A percentile compares a stretch with the other conserved stretches of the same genome.
Evolutionary conservation across 2,329 filamentous ascomycete genomes (phyloP).

Genomic region (Plenodomus lindquistii): DNA sequence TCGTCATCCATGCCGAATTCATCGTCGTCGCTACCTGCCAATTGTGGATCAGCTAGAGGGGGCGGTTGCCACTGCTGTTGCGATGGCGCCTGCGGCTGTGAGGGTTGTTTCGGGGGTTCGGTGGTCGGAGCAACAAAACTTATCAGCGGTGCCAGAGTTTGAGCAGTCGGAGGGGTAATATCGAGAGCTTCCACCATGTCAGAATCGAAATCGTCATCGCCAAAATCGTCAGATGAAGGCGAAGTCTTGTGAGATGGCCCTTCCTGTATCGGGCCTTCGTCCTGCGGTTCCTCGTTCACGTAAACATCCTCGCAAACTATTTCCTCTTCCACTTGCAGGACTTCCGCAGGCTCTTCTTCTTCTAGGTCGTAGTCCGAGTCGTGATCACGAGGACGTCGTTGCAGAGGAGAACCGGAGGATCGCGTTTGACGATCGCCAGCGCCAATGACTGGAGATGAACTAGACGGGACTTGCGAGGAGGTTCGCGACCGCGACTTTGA

Average conservation of each 20-base stretch:
- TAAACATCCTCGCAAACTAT: constrained; percentile 4
- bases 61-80: constrained; percentile 1
- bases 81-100: not conserved
- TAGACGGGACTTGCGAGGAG: constrained; percentile 45
- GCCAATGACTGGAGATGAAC: constrained; percentile 53
- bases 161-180: constrained; percentile 14
- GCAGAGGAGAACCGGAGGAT: constrained; percentile 36
- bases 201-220: constrained; percentile 40
- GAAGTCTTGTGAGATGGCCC: constrained; percentile 12
- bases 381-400: constrained; percentile 26
- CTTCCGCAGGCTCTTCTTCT: constrained; percentile 7
- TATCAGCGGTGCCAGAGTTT: constrained; percentile 7
- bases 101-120: constrained; percentile 7
- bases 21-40: constrained; percentile 43
- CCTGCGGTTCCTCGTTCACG: constrained; percentile 7
- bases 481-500: constrained; percentile 28
- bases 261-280: constrained; percentile 4
- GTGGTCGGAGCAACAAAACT: constrained; percentile 8
- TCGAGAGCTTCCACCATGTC: constrained; percentile 41
- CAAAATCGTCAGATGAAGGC: constrained; percentile 42
- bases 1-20: constrained; percentile 54
- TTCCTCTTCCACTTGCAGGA: constrained; percentile 7
- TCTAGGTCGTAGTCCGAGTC: constrained; percentile 1
- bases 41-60: not conserved
- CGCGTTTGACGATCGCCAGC: constrained; percentile 16